These are phyloP conservation scores for Phoma herbarum DNA, from an alignment of 2,329 filamentous ascomycete species.

Conservation along the genomic window DNA sequence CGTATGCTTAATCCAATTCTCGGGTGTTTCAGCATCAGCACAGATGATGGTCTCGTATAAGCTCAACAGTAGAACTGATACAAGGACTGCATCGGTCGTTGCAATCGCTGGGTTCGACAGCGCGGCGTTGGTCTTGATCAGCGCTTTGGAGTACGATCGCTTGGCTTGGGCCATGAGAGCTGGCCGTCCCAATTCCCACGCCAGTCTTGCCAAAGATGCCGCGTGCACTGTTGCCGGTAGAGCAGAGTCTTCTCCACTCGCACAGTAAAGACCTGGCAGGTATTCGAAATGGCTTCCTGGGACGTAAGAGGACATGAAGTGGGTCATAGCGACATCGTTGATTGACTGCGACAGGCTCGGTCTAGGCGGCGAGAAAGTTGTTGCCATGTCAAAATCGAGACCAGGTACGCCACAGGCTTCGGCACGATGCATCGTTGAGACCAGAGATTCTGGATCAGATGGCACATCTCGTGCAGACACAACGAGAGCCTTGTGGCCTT, in stretches of 20 bases:
- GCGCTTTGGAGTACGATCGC: conserved; percentile 17
- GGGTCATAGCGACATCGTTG: conserved; percentile 16
- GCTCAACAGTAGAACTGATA: conserved; percentile 27
- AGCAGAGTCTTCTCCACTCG: background rate
- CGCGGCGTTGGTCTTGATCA: conserved; percentile 22
- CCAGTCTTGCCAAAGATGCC: conserved; percentile 23
- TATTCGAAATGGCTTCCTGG: conserved; percentile 33
- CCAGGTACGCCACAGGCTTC: background rate
- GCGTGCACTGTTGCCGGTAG: conserved; percentile 22
- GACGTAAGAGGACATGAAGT: conserved; percentile 30
- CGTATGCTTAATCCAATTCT: conserved; percentile 29
- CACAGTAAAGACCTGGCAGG: conserved; percentile 18
- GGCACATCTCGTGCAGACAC: background rate
- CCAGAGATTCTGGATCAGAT: background rate
- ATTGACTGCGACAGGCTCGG: conserved; percentile 4
- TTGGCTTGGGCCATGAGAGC: conserved; percentile 21
- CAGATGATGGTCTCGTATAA: conserved; percentile 30
- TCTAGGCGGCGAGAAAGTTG: background rate
- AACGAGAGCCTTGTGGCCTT: conserved; percentile 7
- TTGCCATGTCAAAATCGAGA: background rate
- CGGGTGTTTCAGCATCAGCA: conserved; percentile 13
- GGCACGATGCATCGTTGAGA: too few species aligned
- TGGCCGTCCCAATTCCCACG: conserved; percentile 14
- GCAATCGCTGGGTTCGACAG: conserved; percentile 15
- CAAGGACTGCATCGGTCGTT: conserved; percentile 22